phyloP scores from a whole-genome alignment of 306 rosid species.

The Cucurbita argyrosperma region DNA sequence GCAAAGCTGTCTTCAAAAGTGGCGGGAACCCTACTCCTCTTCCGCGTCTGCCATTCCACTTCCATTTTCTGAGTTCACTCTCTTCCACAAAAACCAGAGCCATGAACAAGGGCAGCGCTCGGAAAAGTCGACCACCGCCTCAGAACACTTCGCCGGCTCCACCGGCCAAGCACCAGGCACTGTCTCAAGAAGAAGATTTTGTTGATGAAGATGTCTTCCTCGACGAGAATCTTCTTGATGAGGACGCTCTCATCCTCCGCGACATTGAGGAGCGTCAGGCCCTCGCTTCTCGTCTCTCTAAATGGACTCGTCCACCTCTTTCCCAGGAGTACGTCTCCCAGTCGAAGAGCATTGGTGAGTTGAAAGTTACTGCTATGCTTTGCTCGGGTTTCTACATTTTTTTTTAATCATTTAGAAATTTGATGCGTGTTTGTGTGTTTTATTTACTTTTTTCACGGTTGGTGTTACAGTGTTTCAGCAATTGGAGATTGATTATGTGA shows the following conservation, averaged over 20 bases:
- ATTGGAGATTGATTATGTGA: slow-evolving; percentile 80
- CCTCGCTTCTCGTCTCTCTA: slow-evolving; percentile 47
- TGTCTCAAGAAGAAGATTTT: slow-evolving; percentile 60
- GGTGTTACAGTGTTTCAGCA: slow-evolving; percentile 62
- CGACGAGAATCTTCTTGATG: slow-evolving; percentile 62
- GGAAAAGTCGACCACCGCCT: slow-evolving; percentile 48
- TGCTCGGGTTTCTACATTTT: slow-evolving; percentile 22
- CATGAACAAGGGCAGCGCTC: slow-evolving; percentile 28
- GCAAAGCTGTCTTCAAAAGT: slow-evolving; percentile 12
- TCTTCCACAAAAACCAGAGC: neutral
- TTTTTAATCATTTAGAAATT: slow-evolving; percentile 4
- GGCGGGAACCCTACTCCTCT: slow-evolving; percentile 35
- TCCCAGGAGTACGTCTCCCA: slow-evolving; percentile 35
- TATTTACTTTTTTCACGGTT: neutral
- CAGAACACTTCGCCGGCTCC: slow-evolving; percentile 30
- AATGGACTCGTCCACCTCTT: slow-evolving; percentile 75
- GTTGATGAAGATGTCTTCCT: slow-evolving; percentile 82
- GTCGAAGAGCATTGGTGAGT: slow-evolving; percentile 49
- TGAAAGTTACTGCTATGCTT: neutral
- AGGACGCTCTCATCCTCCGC: slow-evolving; percentile 67
- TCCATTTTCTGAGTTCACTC: neutral
- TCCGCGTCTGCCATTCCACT: neutral
- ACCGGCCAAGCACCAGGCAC: slow-evolving; percentile 35
- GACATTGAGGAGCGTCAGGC: slow-evolving; percentile 69
- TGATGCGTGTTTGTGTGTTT: neutral